Evolutionary conservation across 116 monocot genomes (phyloP), one percentile per base, ranked within the genome.

Genomic region (Phalaenopsis hybrid): DNA sequence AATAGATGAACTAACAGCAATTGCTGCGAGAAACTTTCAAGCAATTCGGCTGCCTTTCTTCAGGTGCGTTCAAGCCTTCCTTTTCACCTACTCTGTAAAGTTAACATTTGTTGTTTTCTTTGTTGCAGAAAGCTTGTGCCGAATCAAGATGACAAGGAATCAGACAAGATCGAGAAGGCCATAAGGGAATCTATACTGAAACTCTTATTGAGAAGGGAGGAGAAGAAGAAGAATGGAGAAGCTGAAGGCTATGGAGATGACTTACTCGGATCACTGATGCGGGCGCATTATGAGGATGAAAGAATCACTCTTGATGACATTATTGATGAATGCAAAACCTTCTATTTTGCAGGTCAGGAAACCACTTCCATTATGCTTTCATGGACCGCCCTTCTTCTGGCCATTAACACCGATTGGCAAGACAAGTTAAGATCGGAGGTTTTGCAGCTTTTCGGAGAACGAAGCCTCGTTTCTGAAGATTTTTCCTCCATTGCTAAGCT

Each of bases 321-420:
- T n/a, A 87, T 89, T 12, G 89, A 87, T 25, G 91, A 89, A 59
- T 91, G 91, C 87, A 91, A 91, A 73, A 48, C 86, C 10, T 89
- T 91, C 80, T 89, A 91, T 81, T 87, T 89, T 65, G 85, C 89
- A 8, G 91, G 91, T 6, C 88, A 89, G 11, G 91, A 91, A 63
- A 91, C 88, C 6, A 91, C 87, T 4, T 81, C 85, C 1, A 41
- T 73, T 6, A 75, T 79, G 85, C 74, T 91, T 21, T 87, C 89
- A 3, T 92, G 89, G 92, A 86, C 89, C 12, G 4, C 69, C 51
- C 69, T 83, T 20, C 69, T 83, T 20, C 46, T 83, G 6, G 83
- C 83, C 63, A 78, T 78, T n/a, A 83, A 83, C 69, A 65, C 78
- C 6, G 79, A 73, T 16, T 86, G 91, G 89, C 89, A 86, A 65